Conservation (phyloP, 1,139 yeast species). For the Geotrichum europaeum region DNA sequence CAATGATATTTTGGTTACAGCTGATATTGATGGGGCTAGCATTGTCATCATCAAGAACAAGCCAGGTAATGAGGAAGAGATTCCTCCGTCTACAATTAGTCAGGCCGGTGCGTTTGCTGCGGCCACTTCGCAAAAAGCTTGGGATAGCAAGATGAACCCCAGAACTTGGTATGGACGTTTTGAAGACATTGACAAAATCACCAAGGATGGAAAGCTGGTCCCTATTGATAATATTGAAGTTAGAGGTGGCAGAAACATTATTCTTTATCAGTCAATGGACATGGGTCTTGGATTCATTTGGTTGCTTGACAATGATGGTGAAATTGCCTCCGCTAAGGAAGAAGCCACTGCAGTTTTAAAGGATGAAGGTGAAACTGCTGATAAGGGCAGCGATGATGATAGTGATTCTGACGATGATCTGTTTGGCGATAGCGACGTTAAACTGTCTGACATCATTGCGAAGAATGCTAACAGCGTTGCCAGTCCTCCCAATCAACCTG, state of each 20-base stretch:
- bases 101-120: slow-evolving; percentile 87
- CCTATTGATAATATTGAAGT: slow-evolving; percentile 46
- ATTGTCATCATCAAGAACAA: slow-evolving; percentile 71
- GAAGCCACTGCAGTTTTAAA: background rate
- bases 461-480: slow-evolving; percentile 12
- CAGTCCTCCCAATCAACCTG: background rate
- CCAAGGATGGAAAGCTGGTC: slow-evolving; percentile 51
- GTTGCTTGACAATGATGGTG: slow-evolving; percentile 42
- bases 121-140: slow-evolving; percentile 70
- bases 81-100: slow-evolving; percentile 79
- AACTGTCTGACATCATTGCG: slow-evolving; percentile 11
- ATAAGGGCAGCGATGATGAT: slow-evolving; percentile 26
- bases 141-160: slow-evolving; percentile 71
- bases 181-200: slow-evolving; percentile 59
- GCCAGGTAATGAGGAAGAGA: slow-evolving; percentile 34
- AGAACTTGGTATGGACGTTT: slow-evolving; percentile 74
- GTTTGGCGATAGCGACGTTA: slow-evolving; percentile 19
- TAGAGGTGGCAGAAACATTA: slow-evolving; percentile 49
- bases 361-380: slow-evolving; percentile 20
- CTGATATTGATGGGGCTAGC: slow-evolving; percentile 69
- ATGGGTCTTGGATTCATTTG: slow-evolving; percentile 87
- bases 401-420: slow-evolving; percentile 26
- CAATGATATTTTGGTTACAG: slow-evolving; percentile 66
- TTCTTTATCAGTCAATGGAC: slow-evolving; percentile 79
- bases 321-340: background rate